Conservation (phyloP, 2,329 filamentous ascomycete genomes). For the Cylindrodendrum hubeiense region DNA sequence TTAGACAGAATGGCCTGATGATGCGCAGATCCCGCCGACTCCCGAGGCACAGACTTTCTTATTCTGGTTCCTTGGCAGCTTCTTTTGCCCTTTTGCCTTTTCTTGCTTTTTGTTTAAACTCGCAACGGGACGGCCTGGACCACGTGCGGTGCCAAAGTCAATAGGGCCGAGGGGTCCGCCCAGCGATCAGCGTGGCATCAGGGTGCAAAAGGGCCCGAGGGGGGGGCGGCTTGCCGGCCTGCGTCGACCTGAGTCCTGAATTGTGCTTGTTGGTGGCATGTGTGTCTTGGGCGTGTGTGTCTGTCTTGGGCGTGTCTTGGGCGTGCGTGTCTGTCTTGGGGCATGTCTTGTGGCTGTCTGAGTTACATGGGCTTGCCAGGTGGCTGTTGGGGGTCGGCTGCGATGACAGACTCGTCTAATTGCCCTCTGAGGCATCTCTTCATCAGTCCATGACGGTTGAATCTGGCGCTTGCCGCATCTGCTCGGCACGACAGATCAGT, state of each 20-base stretch:
- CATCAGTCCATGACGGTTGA: background rate
- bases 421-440: background rate
- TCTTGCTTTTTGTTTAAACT: constrained; percentile 1
- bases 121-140: constrained; percentile 13
- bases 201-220: constrained; percentile 1
- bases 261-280: background rate
- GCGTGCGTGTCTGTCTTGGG: background rate
- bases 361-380: background rate
- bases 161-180: constrained; percentile 3
- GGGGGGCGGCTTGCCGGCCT: background rate
- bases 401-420: no score
- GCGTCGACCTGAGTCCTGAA: no score
- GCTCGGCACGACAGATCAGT: background rate
- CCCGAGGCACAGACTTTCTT: background rate
- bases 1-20: background rate
- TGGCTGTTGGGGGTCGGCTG: background rate
- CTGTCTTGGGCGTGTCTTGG: no score
- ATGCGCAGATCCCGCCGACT: background rate
- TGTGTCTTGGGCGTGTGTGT: background rate
- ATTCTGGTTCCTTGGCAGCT: background rate
- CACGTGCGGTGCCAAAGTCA: constrained; percentile 25
- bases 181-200: constrained; percentile 7
- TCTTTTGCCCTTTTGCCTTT: background rate
- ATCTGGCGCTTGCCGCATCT: background rate
- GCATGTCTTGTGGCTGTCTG: background rate